A percentile compares a stretch with the other conserved stretches of the same genome.
Conservation (phyloP, 345 rosid species). For the Kernera saxatilis region DNA sequence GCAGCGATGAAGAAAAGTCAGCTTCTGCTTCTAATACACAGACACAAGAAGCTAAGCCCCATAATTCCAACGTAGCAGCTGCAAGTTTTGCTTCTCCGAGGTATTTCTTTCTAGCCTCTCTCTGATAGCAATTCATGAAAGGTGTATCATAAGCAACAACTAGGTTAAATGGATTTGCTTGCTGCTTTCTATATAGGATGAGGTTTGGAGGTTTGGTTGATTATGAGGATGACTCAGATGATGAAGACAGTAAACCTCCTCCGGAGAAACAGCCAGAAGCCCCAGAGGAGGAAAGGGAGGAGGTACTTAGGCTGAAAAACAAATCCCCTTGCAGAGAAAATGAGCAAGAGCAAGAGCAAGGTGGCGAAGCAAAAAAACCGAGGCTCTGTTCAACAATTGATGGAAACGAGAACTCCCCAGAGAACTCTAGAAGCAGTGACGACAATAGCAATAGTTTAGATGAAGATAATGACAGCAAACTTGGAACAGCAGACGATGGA, state of each 20-base stretch:
- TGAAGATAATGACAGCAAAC: constrained; percentile 28
- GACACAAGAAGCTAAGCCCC: constrained; percentile 43
- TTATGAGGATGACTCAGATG: constrained; percentile 87
- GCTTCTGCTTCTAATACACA: constrained; percentile 50
- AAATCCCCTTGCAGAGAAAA: constrained; percentile 43
- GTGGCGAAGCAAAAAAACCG: constrained; percentile 53
- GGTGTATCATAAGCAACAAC: constrained; percentile 5
- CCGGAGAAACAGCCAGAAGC: neutral
- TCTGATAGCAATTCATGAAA: neutral
- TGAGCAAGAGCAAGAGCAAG: constrained; percentile 52
- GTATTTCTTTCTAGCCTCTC: constrained; percentile 30
- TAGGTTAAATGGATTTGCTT: neutral
- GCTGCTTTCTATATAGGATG: constrained; percentile 27
- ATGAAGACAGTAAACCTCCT: constrained; percentile 34
- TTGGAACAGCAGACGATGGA: neutral
- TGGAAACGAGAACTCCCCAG: constrained; percentile 32
- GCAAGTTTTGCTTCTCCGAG: constrained; percentile 43
- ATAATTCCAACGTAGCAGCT: constrained; percentile 56
- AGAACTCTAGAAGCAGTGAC: constrained; percentile 18
- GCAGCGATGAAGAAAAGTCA: constrained; percentile 48
- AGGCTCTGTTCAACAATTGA: constrained; percentile 52
- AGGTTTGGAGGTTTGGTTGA: constrained; percentile 73
- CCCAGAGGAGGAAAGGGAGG: constrained; percentile 37
- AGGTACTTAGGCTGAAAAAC: constrained; percentile 35
- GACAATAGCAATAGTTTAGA: constrained; percentile 25